Evolutionary conservation across 2,329 filamentous ascomycete species (phyloP), one percentile per base, ranked within the genome.

Genomic region (Pseudogymnoascus sp.): DNA sequence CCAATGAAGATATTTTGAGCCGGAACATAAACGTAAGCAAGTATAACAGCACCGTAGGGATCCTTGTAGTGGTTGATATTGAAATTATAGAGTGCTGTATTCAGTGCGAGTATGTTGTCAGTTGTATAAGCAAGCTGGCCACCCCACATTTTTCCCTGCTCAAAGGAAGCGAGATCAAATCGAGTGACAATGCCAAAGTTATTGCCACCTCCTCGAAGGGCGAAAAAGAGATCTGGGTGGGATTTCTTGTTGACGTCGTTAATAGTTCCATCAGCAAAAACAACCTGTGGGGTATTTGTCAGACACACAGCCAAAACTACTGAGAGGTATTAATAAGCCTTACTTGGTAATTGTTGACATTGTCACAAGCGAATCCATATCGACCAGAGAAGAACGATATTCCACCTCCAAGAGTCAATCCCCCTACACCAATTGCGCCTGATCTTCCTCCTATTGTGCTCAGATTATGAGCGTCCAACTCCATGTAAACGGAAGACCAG

Each of bases 161-260:
- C 58, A 22, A 62, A 73, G 0, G 75, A 75, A 63, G 76, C 71
- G 9, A 81, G 20, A 2, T 18, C 50, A 25, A 61, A 61, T 5
- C 18, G 47, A 14, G 72, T 76, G 4, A 76, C 68, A 16, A 76
- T 68, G 6, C 73, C 74, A 43, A 75, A 76, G 62, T 75, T 76
- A 18, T 41, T 41, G 18, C 38, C 38, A 9, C 38, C 38, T 3
- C 38, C 38, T 20, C 38, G 38, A 41, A 76, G 67, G 4, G 72
- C 70, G 33, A 69, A 70, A 67, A 74, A 75, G 0, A 76, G 64
- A 50, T 76, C 71, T 0, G 69, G 66, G 59, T 74, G 37, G 28
- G 69, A 66, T 30, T 66, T 64, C 14, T 66, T 62, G 33, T 64
- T 66, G 16, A 70, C 63, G 22, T 66, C 63, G 1, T 63, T 67